phyloP scores from a whole-genome alignment of 1,284 basidiomycete genomes.

The Ceratobasidium sp. region DNA sequence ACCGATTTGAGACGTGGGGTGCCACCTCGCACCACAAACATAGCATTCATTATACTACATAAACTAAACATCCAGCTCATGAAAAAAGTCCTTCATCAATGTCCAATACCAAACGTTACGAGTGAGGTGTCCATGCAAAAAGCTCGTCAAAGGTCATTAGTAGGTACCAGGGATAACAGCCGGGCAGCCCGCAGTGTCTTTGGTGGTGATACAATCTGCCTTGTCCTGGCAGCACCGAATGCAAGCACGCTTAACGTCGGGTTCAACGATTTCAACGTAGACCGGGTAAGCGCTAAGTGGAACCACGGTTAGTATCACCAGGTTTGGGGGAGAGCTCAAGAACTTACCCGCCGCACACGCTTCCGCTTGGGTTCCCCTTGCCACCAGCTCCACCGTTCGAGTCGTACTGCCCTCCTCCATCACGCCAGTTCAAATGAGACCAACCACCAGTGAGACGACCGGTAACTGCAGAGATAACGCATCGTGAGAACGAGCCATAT shows the following conservation, averaged over 20 bases:
- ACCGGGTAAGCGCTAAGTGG: conserved; percentile 47
- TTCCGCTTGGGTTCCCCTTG: conserved; percentile 51
- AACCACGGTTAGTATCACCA: neutral
- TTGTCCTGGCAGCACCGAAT: conserved; percentile 53
- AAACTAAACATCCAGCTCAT: neutral
- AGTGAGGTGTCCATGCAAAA: conserved; percentile 5
- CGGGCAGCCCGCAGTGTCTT: conserved; percentile 48
- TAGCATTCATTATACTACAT: conserved; percentile 3
- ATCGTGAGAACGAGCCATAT: neutral
- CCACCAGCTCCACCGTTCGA: conserved; percentile 52
- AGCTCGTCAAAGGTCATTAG: conserved; percentile 25
- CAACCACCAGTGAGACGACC: conserved; percentile 38
- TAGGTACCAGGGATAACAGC: conserved; percentile 50
- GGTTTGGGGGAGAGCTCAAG: neutral
- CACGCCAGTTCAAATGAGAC: conserved; percentile 46
- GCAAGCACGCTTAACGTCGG: conserved; percentile 50
- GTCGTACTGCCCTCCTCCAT: too few relatives aligned
- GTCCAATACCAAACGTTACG: conserved; percentile 13
- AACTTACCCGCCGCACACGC: conserved; percentile 50
- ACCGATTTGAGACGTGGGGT: conserved; percentile 1
- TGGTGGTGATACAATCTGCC: conserved; percentile 47
- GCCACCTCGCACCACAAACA: neutral
- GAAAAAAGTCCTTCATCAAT: conserved; percentile 20
- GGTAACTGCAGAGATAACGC: conserved; percentile 33
- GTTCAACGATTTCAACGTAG: conserved; percentile 54